Evolutionary conservation across 257 asterid genomes (phyloP), one percentile per base, ranked within the genome.

Genomic region (Apocynum venetum): DNA sequence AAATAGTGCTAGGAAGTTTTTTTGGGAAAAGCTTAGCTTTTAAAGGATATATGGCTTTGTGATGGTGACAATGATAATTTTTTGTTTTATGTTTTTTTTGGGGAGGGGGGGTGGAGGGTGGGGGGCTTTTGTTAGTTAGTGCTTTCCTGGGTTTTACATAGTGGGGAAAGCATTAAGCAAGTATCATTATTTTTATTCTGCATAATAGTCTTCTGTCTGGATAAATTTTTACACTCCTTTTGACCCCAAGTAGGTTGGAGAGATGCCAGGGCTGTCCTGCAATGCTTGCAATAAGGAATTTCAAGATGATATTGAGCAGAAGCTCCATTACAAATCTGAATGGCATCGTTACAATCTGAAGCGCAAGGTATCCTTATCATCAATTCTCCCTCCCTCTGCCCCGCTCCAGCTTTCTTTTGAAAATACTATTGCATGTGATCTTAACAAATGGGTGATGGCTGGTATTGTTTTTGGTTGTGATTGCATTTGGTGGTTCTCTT

Each of bases 341-440:
- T 94, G 98, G 98, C 98, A 94, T 85, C 96, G 98, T 12, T 94
- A 91, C 91, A 94, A 94, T 67, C 98, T 94, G 83, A 94, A 94
- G 84, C 97, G 98, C 87, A 92, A 92, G 98, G 98, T 93, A 8
- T 75, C 67, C 80, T 68, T 47, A 48, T 63, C 15, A 68, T 68
- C 36, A 17, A 13, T 3, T 44, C 72, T 68, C 10, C 1, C 8
- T 64, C 14, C 1, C 8, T 64, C 14, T 49, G 36, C 43, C 63
- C 25, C n/a, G 25, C 35, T 9, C 35, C n/a, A 59, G 14, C 8
- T 68, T 67, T 38, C 5, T 10, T 19, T 81, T 38, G 9, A 35
- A 13, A 20, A 51, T 74, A 49, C 17, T 20, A 60, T 71, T 31
- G 55, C 6, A 13, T 57, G n/a, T 59, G 44, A 14, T 8, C 63